These are phyloP conservation scores for Amylocystis lapponica DNA, from an alignment of 768 basidiomycete genomes.

Conservation along the genomic window DNA sequence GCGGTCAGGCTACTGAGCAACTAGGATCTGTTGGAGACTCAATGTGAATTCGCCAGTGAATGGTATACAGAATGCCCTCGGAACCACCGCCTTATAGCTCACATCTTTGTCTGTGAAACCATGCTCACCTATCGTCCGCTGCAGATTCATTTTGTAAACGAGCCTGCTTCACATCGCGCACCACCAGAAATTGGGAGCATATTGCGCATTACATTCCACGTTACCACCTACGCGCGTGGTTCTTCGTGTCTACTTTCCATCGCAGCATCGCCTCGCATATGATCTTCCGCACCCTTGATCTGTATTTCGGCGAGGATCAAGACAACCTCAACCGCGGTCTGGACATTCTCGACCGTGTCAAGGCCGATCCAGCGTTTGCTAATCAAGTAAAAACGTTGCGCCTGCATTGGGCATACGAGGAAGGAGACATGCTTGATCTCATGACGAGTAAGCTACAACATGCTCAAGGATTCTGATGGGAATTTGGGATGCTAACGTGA, in stretches of 20 bases:
- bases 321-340: constrained; percentile 46
- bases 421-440: constrained; percentile 59
- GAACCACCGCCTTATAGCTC: neutral
- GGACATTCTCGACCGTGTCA: constrained; percentile 64
- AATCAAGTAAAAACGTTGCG: constrained; percentile 51
- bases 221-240: constrained; percentile 64
- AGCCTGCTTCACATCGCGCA: constrained; percentile 55
- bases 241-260: constrained; percentile 58
- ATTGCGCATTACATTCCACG: constrained; percentile 59
- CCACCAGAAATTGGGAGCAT: constrained; percentile 66
- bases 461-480: neutral
- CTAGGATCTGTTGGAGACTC: too few relatives aligned
- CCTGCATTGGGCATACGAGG: constrained; percentile 66
- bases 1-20: too few relatives aligned
- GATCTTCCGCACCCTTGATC: constrained; percentile 63
- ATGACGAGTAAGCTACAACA: constrained; percentile 40
- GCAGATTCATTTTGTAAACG: constrained; percentile 48
- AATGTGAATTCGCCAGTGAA: neutral
- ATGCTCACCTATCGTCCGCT: neutral
- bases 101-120: neutral
- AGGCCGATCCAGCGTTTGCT: constrained; percentile 56
- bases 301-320: constrained; percentile 60
- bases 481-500: neutral
- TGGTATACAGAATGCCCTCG: neutral
- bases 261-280: constrained; percentile 57